Evolutionary conservation across 306 rosid species (phyloP).

Genomic region (Albizia julibrissin): DNA sequence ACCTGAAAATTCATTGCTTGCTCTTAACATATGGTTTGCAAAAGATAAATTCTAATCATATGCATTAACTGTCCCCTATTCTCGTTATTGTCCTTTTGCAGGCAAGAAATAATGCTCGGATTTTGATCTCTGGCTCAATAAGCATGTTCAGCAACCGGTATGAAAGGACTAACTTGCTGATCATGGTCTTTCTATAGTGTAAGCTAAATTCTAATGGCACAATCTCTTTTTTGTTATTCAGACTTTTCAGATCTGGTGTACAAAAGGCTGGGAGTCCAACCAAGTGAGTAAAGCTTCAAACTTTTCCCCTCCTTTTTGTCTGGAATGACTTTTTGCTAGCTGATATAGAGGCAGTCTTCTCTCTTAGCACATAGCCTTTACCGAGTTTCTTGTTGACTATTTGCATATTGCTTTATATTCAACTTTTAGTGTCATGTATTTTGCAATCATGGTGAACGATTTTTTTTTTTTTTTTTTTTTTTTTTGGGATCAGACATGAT

Average conservation of each 20-base stretch:
- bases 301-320: slow-evolving; percentile 12
- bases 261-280: slow-evolving; percentile 79
- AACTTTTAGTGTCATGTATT: neutral
- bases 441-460: neutral
- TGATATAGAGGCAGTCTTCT: neutral
- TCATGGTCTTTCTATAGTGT: slow-evolving; percentile 22
- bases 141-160: slow-evolving; percentile 87
- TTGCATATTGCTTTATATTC: neutral
- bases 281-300: slow-evolving; percentile 61
- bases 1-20: slow-evolving; percentile 21
- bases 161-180: slow-evolving; percentile 24
- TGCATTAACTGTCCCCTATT: neutral
- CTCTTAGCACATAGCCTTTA: neutral
- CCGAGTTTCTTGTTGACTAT: slow-evolving; percentile 14
- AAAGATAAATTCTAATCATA: slow-evolving; percentile 1
- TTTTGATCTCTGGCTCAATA: slow-evolving; percentile 88
- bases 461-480: neutral
- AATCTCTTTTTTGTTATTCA: slow-evolving; percentile 41
- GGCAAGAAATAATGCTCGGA: slow-evolving; percentile 99
- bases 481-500: slow-evolving; percentile 59
- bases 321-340: slow-evolving; percentile 10
- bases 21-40: slow-evolving; percentile 13
- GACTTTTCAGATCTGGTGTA: slow-evolving; percentile 82
- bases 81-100: slow-evolving; percentile 32
- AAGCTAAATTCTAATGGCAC: slow-evolving; percentile 11